Percentiles rank a stretch among this genome's conserved stretches.
Evolutionary conservation across 164 flowering plant species (phyloP).

Genomic region (Euptelea pleiosperma): DNA sequence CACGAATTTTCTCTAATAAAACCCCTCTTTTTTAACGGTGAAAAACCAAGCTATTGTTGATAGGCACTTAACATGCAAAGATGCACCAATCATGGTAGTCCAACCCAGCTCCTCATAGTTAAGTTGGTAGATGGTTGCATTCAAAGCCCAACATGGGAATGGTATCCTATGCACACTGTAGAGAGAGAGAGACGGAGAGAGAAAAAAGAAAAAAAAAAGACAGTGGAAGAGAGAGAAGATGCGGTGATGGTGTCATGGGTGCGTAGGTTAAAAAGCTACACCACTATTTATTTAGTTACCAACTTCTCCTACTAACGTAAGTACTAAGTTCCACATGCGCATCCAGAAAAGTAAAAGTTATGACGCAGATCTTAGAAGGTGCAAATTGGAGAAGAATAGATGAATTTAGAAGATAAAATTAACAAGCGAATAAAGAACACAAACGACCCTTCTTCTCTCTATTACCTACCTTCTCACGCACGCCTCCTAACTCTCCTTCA

Average conservation of each 20-base stretch:
- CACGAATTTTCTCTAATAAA: too few species aligned
- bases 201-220: neutral
- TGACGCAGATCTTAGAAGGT: conserved; percentile 5
- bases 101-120: too few species aligned
- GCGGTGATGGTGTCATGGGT: too few species aligned
- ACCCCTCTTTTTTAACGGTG: too few species aligned
- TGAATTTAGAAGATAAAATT: neutral
- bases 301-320: conserved; percentile 8
- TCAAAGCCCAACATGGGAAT: conserved; percentile 12
- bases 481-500: conserved; percentile 4
- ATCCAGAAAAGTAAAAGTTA: conserved; percentile 2
- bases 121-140: conserved; percentile 6
- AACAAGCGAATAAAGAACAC: neutral
- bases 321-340: conserved; percentile 2
- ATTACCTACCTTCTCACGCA: conserved; percentile 8
- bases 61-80: too few species aligned
- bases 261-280: too few species aligned
- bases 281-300: too few species aligned
- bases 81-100: too few species aligned
- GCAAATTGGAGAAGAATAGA: too few species aligned
- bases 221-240: neutral
- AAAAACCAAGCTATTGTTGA: too few species aligned
- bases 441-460: neutral
- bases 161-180: conserved; percentile 9
- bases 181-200: neutral